Conservation (phyloP, 805 yeast genomes). For the Candida fluviatilis region DNA sequence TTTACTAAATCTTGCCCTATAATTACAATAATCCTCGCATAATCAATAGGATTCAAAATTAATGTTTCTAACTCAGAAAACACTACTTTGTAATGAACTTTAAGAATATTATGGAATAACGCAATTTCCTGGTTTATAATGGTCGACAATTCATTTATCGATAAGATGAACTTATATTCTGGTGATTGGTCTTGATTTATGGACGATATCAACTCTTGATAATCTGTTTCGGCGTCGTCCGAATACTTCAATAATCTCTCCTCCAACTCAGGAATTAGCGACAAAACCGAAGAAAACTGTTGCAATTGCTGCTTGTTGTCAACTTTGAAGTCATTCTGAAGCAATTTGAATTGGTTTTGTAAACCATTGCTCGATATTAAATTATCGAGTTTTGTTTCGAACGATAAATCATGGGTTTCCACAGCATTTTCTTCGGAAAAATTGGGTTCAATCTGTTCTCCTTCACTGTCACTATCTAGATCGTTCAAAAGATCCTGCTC, state of each 20-base stretch:
- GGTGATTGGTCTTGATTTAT: constrained; percentile 21
- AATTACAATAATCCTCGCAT: constrained; percentile 46
- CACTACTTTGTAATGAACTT: constrained; percentile 49
- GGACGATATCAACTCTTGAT: constrained; percentile 25
- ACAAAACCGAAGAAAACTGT: constrained; percentile 17
- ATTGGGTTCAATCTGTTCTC: constrained; percentile 11
- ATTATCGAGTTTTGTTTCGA: constrained; percentile 12
- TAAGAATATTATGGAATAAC: constrained; percentile 45
- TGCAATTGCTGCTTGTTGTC: constrained; percentile 16
- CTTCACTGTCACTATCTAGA: constrained; percentile 27
- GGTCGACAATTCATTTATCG: constrained; percentile 51
- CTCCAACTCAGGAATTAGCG: constrained; percentile 21
- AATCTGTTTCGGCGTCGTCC: constrained; percentile 24
- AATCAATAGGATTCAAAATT: constrained; percentile 58
- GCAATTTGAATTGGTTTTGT: constrained; percentile 10
- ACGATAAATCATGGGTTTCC: constrained; percentile 4
- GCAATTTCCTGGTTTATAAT: constrained; percentile 53
- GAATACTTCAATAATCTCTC: constrained; percentile 16
- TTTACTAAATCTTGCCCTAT: constrained; percentile 46
- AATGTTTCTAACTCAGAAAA: constrained; percentile 71
- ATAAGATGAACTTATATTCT: constrained; percentile 49
- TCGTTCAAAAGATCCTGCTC: constrained; percentile 42
- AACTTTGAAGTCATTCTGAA: constrained; percentile 18
- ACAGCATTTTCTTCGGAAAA: constrained; percentile 4
- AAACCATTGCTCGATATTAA: constrained; percentile 7